Conservation (phyloP, 2,329 filamentous ascomycete species). For the Sporothrix luriei region DNA sequence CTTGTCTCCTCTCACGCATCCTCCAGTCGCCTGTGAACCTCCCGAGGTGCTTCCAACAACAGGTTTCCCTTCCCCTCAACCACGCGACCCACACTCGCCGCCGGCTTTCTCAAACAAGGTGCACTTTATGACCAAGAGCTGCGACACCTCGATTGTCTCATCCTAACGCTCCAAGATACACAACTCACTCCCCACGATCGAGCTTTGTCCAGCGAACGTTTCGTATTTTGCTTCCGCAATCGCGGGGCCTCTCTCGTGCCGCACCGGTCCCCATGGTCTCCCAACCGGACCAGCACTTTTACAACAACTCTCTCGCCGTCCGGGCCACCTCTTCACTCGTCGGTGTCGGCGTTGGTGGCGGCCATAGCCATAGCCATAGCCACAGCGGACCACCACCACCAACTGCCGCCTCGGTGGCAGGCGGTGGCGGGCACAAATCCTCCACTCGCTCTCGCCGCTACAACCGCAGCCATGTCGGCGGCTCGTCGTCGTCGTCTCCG, state of each 20-base stretch:
- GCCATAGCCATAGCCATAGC: slow-evolving; percentile 32
- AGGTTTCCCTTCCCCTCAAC: neutral
- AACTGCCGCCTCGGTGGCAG: slow-evolving; percentile 29
- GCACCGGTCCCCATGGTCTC: slow-evolving; percentile 42
- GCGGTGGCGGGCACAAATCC: slow-evolving; percentile 21
- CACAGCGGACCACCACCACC: slow-evolving; percentile 36
- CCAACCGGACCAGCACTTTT: slow-evolving; percentile 40
- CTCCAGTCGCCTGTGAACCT: neutral
- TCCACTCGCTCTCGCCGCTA: slow-evolving; percentile 53
- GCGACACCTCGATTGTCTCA: neutral
- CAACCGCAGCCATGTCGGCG: slow-evolving; percentile 78
- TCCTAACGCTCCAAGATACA: neutral
- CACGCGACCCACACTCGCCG: no score
- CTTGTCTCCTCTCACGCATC: neutral
- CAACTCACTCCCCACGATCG: no score
- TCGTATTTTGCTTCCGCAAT: neutral
- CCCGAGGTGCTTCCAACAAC: neutral
- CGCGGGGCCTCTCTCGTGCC: slow-evolving; percentile 8
- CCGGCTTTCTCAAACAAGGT: neutral
- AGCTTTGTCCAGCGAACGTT: neutral
- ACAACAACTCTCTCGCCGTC: slow-evolving; percentile 42
- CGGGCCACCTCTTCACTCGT: slow-evolving; percentile 43
- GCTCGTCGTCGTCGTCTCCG: slow-evolving; percentile 48
- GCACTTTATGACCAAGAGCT: neutral
- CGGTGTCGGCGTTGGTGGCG: slow-evolving; percentile 32